phyloP scores from a whole-genome alignment of 805 yeast genomes.

The Hanseniaspora nectarophila region DNA sequence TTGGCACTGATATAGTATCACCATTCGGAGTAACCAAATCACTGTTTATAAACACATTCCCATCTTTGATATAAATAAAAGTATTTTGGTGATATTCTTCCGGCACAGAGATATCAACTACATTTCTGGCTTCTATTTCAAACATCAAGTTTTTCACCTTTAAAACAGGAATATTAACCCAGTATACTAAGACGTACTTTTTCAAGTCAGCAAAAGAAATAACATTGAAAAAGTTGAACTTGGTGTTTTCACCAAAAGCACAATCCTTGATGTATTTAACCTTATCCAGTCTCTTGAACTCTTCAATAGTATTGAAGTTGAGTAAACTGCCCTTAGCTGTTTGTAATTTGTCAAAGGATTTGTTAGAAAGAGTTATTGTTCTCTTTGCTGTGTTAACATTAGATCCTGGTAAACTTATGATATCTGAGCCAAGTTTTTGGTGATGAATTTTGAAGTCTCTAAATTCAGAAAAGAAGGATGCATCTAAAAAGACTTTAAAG shows the following conservation, averaged over 20 bases:
- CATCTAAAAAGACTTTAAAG: constrained; percentile 55
- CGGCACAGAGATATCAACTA: not conserved
- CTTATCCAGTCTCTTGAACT: constrained; percentile 64
- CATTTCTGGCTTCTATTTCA: not conserved
- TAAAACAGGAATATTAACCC: constrained; percentile 74
- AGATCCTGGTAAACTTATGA: constrained; percentile 29
- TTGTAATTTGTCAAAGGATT: constrained; percentile 22
- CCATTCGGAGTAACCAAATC: not conserved
- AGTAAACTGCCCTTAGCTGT: constrained; percentile 31
- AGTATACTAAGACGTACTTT: constrained; percentile 74
- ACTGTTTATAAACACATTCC: not conserved
- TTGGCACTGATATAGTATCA: not conserved
- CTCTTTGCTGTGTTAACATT: constrained; percentile 29
- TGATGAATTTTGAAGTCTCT: constrained; percentile 63
- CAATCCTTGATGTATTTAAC: constrained; percentile 37
- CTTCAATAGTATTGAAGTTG: constrained; percentile 76
- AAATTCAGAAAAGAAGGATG: constrained; percentile 72
- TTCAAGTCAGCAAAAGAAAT: constrained; percentile 79
- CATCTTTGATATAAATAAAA: not conserved
- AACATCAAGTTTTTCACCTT: constrained; percentile 20
- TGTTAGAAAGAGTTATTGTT: constrained; percentile 18
- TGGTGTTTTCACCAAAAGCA: constrained; percentile 25
- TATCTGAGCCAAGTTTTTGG: constrained; percentile 37
- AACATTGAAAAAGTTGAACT: constrained; percentile 31
- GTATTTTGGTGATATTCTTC: not conserved